A percentile compares a stretch with the other conserved stretches of the same genome.
These are phyloP conservation scores for Erythrophleum fordii DNA, from an alignment of 306 rosid species.

Conservation along the genomic window DNA sequence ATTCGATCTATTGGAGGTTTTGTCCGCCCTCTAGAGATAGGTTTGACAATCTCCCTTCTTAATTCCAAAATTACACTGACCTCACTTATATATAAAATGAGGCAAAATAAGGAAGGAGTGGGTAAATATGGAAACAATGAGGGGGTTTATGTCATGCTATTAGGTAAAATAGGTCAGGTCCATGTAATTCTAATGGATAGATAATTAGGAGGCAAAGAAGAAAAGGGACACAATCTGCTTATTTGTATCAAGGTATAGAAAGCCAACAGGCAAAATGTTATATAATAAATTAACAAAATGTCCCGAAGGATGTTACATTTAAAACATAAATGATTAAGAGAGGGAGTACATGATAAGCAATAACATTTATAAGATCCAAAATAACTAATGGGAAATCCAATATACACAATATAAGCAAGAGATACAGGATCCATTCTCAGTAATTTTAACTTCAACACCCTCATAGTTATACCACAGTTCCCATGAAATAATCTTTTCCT, in stretches of 20 bases:
- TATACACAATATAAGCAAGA: too few relatives aligned
- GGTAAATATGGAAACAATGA: not conserved
- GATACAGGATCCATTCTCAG: too few relatives aligned
- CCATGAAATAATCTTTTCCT: too few relatives aligned
- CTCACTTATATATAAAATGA: not conserved
- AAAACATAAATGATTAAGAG: not conserved
- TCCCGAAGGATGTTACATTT: not conserved
- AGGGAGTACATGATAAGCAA: too few relatives aligned
- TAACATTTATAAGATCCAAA: too few relatives aligned
- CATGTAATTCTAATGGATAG: not conserved
- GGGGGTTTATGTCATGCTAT: not conserved
- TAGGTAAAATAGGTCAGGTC: too few relatives aligned
- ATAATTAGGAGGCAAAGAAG: not conserved
- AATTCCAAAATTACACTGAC: not conserved
- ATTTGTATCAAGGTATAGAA: not conserved
- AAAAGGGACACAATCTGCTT: not conserved
- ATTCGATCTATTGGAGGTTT: too few relatives aligned
- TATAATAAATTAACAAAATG: not conserved
- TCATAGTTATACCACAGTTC: too few relatives aligned
- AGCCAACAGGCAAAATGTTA: too few relatives aligned
- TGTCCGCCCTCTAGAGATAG: too few relatives aligned
- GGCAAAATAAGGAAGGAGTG: not conserved
- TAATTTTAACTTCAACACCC: too few relatives aligned
- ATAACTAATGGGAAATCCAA: too few relatives aligned
- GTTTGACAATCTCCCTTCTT: not conserved